Evolutionary conservation across 2,329 filamentous ascomycete genomes (phyloP).

Genomic region (Fonsecaea pugnacius): DNA sequence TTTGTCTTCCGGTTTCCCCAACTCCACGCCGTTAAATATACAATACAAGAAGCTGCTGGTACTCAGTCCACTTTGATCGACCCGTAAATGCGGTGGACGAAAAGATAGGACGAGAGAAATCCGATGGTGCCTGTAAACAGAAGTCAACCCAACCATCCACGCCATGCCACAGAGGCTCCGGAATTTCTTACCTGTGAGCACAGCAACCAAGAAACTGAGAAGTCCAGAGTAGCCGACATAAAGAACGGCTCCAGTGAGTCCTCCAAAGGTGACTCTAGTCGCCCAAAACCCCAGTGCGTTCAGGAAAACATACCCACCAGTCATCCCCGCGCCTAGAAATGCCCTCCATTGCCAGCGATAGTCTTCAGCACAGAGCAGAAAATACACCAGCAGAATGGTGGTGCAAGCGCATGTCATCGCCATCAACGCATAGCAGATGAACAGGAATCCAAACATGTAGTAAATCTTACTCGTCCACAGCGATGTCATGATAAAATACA

Average conservation of each 20-base stretch:
- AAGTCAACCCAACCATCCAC: conserved; percentile 13
- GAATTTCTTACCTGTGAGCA: conserved; percentile 78
- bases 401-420: conserved; percentile 91
- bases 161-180: conserved; percentile 17
- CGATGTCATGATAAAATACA: conserved; percentile 99
- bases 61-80: conserved; percentile 96
- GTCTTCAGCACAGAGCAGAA: conserved; percentile 92
- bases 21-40: conserved; percentile 15
- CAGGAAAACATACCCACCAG: conserved; percentile 86
- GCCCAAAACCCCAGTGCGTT: conserved; percentile 91
- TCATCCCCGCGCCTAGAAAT: conserved; percentile 89
- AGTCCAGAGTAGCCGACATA: conserved; percentile 92
- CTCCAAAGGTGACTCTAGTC: conserved; percentile 82
- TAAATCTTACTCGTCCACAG: conserved; percentile 99
- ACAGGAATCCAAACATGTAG: conserved; percentile 99
- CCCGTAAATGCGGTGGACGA: conserved; percentile 88
- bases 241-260: conserved; percentile 82
- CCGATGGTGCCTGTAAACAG: conserved; percentile 77
- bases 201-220: conserved; percentile 88
- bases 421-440: conserved; percentile 97
- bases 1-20: conserved; percentile 5
- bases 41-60: not conserved
- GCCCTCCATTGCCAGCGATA: conserved; percentile 99
- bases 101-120: conserved; percentile 92
- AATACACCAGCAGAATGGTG: conserved; percentile 93